phyloP scores from a whole-genome alignment of 805 yeast genomes.

The Cyberlindnera suaveolens region DNA sequence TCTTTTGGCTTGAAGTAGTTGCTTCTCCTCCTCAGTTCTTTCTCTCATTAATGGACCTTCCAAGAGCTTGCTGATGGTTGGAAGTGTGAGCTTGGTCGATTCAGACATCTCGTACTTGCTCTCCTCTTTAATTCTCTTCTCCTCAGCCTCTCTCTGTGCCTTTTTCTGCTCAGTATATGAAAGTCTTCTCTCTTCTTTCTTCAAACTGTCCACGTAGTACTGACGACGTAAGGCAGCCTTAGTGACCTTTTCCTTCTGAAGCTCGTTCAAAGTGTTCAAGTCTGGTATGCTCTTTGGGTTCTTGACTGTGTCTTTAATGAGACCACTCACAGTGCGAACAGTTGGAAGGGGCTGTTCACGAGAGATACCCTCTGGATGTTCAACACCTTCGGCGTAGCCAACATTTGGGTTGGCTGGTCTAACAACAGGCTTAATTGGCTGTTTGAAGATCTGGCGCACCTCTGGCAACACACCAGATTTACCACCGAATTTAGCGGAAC shows the following conservation, averaged over 20 bases:
- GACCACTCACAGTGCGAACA: slow-evolving; percentile 52
- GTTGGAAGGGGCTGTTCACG: slow-evolving; percentile 50
- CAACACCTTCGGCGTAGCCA: slow-evolving; percentile 68
- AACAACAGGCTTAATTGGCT: slow-evolving; percentile 37
- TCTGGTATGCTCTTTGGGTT: slow-evolving; percentile 32
- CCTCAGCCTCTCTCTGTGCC: slow-evolving; percentile 22
- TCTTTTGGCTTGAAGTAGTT: slow-evolving; percentile 51
- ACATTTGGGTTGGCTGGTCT: slow-evolving; percentile 44
- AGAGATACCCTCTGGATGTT: slow-evolving; percentile 57
- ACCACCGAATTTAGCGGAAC: slow-evolving; percentile 39
- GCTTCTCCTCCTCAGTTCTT: slow-evolving; percentile 66
- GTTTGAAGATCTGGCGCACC: slow-evolving; percentile 69
- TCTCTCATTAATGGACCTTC: slow-evolving; percentile 65
- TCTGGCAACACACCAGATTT: slow-evolving; percentile 81
- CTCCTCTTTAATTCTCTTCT: slow-evolving; percentile 25
- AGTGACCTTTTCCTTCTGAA: slow-evolving; percentile 24
- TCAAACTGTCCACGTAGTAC: slow-evolving; percentile 55
- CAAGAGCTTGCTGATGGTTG: slow-evolving; percentile 66
- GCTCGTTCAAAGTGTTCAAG: slow-evolving; percentile 17
- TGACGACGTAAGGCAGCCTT: slow-evolving; percentile 65
- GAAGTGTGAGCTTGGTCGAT: slow-evolving; percentile 63
- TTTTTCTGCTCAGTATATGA: slow-evolving; percentile 27
- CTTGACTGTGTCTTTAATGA: slow-evolving; percentile 48
- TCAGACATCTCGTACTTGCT: slow-evolving; percentile 37
- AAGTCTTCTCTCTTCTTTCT: slow-evolving; percentile 30